Percentiles rank a stretch among this genome's conserved stretches.
These are phyloP conservation scores for Boletus barrowsii DNA, from an alignment of 768 basidiomycete genomes.

Conservation along the genomic window DNA sequence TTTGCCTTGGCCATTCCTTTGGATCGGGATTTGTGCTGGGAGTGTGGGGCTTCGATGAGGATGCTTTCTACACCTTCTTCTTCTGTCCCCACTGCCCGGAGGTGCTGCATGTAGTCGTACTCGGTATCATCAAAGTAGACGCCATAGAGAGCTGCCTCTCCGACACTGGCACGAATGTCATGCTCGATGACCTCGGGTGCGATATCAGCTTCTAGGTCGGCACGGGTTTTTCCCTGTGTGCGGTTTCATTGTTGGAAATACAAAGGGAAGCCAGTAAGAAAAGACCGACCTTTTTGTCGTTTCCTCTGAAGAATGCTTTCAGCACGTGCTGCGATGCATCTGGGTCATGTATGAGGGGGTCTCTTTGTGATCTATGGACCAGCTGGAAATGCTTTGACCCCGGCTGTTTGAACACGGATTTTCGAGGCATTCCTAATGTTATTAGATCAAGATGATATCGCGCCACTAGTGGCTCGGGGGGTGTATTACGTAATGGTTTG, in stretches of 20 bases:
- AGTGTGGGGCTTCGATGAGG: constrained; percentile 70
- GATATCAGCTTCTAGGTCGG: constrained; percentile 68
- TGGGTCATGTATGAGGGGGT: constrained; percentile 92
- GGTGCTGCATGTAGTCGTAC: constrained; percentile 98
- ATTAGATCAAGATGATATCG: background rate
- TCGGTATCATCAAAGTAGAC: constrained; percentile 93
- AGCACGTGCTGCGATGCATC: constrained; percentile 89
- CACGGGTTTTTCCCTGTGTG: constrained; percentile 71
- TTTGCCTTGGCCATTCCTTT: constrained; percentile 38
- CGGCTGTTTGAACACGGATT: constrained; percentile 87
- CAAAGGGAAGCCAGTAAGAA: background rate
- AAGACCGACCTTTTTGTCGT: constrained; percentile 56
- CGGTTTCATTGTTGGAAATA: background rate
- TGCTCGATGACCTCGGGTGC: constrained; percentile 46
- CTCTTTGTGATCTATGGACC: constrained; percentile 92
- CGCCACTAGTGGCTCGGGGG: background rate
- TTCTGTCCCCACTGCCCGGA: constrained; percentile 70
- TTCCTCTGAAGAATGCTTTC: constrained; percentile 73
- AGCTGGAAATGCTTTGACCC: constrained; percentile 94
- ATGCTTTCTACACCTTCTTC: constrained; percentile 82
- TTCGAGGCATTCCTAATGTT: constrained; percentile 55
- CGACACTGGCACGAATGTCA: constrained; percentile 56
- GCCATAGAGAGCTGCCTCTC: constrained; percentile 87
- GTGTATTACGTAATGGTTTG: constrained; percentile 30
- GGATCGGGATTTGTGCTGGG: constrained; percentile 33